A percentile compares a stretch with the other conserved stretches of the same genome.
phyloP scores from a whole-genome alignment of 164 flowering plant species.

The Chimonanthus salicifolius region DNA sequence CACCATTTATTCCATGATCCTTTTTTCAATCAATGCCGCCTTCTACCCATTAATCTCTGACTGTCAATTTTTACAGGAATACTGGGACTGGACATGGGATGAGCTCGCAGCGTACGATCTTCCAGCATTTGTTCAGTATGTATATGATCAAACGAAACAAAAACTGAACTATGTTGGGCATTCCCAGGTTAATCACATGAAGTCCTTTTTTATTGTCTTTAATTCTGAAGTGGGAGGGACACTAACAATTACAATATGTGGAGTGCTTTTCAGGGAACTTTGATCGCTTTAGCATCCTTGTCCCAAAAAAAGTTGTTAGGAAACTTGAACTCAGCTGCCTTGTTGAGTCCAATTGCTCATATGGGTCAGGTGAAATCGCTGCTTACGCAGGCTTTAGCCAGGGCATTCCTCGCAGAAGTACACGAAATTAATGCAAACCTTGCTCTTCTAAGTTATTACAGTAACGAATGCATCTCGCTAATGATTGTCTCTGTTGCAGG shows the following conservation, averaged over 20 bases:
- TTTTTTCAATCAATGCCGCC: neutral
- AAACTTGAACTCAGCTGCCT: constrained; percentile 28
- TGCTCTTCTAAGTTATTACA: too few relatives aligned
- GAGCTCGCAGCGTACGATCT: too few relatives aligned
- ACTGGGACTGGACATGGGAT: too few relatives aligned
- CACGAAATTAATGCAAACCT: too few relatives aligned
- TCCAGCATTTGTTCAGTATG: too few relatives aligned
- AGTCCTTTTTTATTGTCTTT: neutral
- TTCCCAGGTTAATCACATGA: constrained; percentile 41
- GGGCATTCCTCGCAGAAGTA: too few relatives aligned
- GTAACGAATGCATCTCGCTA: too few relatives aligned
- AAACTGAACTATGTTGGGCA: constrained; percentile 78
- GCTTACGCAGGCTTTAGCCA: constrained; percentile 22
- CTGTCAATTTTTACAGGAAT: too few relatives aligned
- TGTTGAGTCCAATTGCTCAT: too few relatives aligned
- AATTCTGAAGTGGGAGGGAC: constrained; percentile 38
- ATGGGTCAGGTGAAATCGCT: constrained; percentile 46
- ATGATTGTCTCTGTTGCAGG: too few relatives aligned
- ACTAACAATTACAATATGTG: too few relatives aligned
- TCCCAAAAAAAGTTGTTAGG: constrained; percentile 38
- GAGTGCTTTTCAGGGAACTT: too few relatives aligned
- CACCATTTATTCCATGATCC: neutral
- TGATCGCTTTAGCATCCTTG: constrained; percentile 9
- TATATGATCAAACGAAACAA: constrained; percentile 31
- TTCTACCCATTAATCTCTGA: neutral